Conservation (phyloP, 768 basidiomycete genomes). For the Lentinula detonsa region DNA sequence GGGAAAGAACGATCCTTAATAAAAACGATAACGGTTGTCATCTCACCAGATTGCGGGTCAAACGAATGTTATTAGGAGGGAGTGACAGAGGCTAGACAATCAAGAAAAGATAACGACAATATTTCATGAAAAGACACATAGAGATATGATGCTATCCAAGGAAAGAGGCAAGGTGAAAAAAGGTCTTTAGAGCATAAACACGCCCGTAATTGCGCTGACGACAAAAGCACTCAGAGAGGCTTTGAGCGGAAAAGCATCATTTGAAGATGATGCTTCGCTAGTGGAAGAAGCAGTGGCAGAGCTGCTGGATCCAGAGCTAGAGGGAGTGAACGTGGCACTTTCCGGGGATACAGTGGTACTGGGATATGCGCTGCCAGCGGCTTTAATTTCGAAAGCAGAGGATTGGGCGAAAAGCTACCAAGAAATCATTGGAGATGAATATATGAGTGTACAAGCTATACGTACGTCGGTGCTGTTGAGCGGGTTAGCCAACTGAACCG, state of each 20-base stretch:
- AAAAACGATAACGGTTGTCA: neutral
- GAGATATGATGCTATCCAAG: neutral
- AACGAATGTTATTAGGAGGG: conserved; percentile 4
- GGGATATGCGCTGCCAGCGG: neutral
- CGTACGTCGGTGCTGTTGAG: conserved; percentile 50
- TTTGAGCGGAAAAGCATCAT: neutral
- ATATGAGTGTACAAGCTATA: conserved; percentile 8
- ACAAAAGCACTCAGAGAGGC: neutral
- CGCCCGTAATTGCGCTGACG: neutral
- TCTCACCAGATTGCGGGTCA: neutral
- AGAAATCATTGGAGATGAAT: neutral
- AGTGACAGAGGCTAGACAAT: conserved; percentile 1
- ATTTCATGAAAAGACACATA: neutral
- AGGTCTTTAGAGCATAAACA: neutral
- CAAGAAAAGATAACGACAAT: neutral
- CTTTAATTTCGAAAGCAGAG: conserved; percentile 4
- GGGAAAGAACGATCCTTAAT: neutral
- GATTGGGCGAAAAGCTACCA: conserved; percentile 2
- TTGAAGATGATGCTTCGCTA: neutral
- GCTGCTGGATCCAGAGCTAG: neutral
- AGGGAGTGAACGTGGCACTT: neutral
- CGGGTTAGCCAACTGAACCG: conserved; percentile 41
- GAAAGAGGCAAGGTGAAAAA: neutral
- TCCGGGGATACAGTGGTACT: conserved; percentile 1
- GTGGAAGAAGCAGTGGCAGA: neutral